phyloP scores from a whole-genome alignment of 1,284 basidiomycete genomes.

The Moniliella sp. region DNA sequence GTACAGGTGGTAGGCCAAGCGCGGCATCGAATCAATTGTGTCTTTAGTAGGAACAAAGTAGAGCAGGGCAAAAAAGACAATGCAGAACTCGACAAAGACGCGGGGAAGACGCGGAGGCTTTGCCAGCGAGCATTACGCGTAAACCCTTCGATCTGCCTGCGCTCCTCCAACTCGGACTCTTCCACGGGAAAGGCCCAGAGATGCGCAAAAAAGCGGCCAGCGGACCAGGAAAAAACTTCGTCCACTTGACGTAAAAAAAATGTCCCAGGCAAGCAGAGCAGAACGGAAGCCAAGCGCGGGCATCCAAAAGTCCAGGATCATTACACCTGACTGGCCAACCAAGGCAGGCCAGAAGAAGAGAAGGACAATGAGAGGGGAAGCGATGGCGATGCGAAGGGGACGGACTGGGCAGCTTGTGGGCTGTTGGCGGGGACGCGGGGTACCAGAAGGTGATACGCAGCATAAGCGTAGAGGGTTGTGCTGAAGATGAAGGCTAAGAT shows the following conservation, averaged over 20 bases:
- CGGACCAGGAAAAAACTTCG: constrained; percentile 20
- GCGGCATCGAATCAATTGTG: constrained; percentile 15
- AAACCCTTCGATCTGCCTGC: constrained; percentile 11
- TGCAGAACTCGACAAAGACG: too few species aligned
- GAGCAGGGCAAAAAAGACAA: constrained; percentile 10
- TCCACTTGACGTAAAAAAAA: constrained; percentile 21
- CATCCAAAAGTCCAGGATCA: constrained; percentile 27
- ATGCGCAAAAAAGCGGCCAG: constrained; percentile 20
- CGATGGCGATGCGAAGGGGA: too few species aligned
- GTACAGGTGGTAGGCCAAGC: constrained; percentile 20
- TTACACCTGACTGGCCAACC: too few species aligned
- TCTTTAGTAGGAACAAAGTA: constrained; percentile 25
- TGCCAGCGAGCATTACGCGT: constrained; percentile 12
- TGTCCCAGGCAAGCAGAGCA: constrained; percentile 25
- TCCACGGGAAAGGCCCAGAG: constrained; percentile 30
- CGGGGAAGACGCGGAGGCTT: constrained; percentile 18
- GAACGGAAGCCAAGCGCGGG: constrained; percentile 29
- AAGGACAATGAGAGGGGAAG: too few species aligned
- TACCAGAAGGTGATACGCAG: not conserved
- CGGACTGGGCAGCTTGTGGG: too few species aligned
- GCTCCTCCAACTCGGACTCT: constrained; percentile 15
- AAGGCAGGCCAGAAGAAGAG: too few species aligned
- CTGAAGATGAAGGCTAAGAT: not conserved
- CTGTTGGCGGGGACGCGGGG: too few species aligned
- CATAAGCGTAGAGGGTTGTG: not conserved